Evolutionary conservation across 768 basidiomycete species (phyloP), one percentile per base, ranked within the genome.

Genomic region (Butyriboletus loyo): DNA sequence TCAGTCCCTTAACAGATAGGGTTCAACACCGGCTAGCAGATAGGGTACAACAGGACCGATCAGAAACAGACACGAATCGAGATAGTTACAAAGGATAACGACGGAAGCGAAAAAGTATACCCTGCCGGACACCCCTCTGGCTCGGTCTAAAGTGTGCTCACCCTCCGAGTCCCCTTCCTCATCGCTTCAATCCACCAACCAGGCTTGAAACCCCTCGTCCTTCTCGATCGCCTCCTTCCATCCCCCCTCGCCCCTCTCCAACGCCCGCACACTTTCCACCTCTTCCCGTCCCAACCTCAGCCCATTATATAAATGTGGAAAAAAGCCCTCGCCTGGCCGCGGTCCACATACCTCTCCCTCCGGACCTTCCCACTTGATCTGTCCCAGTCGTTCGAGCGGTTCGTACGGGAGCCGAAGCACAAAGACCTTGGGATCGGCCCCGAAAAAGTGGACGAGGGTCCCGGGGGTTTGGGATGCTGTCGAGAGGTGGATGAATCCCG

Each of bases 401-500:
- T 57, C 63, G 45, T 80, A 83, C 1, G 60, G 56, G 37, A 84
- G 64, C 10, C 75, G 74, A 10, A 82, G 61, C 13, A 83, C 64
- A 43, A 72, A 75, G 4, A 83, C 69, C 0, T 43, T 60, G 3
- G 69, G 58, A 34, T 77, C 69, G 13, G 73, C 57, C 2, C 50
- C 41, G 60, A 82, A 84, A 61, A 82, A 83, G 45, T 59, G 70
- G 27, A 63, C 63, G 21, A 83, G 61, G 1, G 82, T 83, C 6
- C 72, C 72, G 5, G 71, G 70, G 9, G 82, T 56, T 59, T 84
- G 83, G 21, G 0, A n/a, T 0, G 79, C 71, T 1, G 81, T 82
- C 21, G 80, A 83, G 22, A 84, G 70, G 57, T 84, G 82, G 54
- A 84, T 73, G 57, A 83, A 83, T 1, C 76, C 76, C 8, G 75